Base-by-base conservation (phyloP, 2,329 filamentous ascomycete species). In the Colletotrichum sp. region DNA sequence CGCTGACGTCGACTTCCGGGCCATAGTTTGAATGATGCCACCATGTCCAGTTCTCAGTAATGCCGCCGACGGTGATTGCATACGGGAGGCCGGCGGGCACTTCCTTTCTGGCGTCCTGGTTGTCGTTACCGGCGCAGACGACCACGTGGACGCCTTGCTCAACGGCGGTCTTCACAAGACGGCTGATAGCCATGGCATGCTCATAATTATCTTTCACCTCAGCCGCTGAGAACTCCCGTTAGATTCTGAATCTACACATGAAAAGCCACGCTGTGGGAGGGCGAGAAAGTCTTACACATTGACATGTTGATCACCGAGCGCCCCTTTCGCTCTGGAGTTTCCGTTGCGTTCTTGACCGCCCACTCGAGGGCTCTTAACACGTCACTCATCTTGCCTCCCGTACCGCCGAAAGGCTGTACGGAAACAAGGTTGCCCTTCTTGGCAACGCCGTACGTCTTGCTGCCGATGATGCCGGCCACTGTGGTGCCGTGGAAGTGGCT, bases 71-170 rank as follows among this genome's bases (percentile, higher is more conserved):
- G 1, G 89, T 91, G 77, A 90, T 83, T 61, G 88, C 89, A 30
- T 82, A 81, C 6, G 86, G 78, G 13, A 86, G 86, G 0, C 86
- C 88, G 2, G 88, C 89, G 1, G 89, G 89, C 0, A 89, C 91
- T 55, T 80, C 83, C 76, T 83, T 81, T 6, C 79, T 48, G 27
- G 79, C 79, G 12, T 58, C 48, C 2, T 85, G 85, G 71, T 88
- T 83, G 66, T 81, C 81, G 80, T 91, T 91, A 8, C 91, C 91
- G 15, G 90, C 89, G 6, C 90, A 89, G 1, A 90, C 89, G 36
- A 89, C 87, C 3, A 88, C 85, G 67, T 90, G 86, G 27, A 92
- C 82, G 25, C 89, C 90, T 3, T 81, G 79, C 25, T 80, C 78
- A 78, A 86, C 86, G 60, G 89, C 88, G 32, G 81, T 83, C 52